Base-by-base conservation (phyloP, 2,329 filamentous ascomycete genomes). In the Fusarium avenaceum region DNA sequence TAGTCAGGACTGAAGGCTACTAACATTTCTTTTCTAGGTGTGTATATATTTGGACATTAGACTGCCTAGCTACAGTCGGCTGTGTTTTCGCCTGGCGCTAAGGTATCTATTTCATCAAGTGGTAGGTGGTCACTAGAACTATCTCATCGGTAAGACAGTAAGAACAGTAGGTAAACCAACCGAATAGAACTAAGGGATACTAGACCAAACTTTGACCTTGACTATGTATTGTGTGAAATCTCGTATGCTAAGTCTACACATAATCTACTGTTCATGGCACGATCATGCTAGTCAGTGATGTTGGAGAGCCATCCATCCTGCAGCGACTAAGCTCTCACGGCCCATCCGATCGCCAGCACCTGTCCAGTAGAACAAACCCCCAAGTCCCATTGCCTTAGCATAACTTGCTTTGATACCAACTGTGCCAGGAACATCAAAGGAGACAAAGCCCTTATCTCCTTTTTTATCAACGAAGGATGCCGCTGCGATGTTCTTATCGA, bases 361-460 rank as follows among this genome's bases (percentile, higher is more conserved):
- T 39, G 89, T 89, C 89, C 89, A 91, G 77, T 90, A 91, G 75
- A 91, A 91, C 30, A 92, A 68, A 0, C 89, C 89, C 0, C 84
- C 89, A 2, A 92, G 78, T 2, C 82, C 81, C 60, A 82, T 81
- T 35, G 81, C 77, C 46, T 82, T 84, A 46, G 84, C 88, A 71
- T 87, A 90, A 35, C 81, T 80, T 1, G 88, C 89, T 77, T 92
- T 92, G 71, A 85, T 81, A 54, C 79, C 75, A 17, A 91, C 88
- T 1, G 87, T 90, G 24, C 79, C 78, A 7, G 87, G 85, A 32
- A 86, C 87, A 70, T 92, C 89, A 67, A 91, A 90, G 11, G 86
- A 89, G 7, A 90, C 82, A 64, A 91, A 90, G 0, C 88, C 80
- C 50, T 79, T 79, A 20, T 72, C 78, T 5, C 65, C 72, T 8